Conservation (phyloP, 140 eudicot species). For the Bidens hawaiensis region DNA sequence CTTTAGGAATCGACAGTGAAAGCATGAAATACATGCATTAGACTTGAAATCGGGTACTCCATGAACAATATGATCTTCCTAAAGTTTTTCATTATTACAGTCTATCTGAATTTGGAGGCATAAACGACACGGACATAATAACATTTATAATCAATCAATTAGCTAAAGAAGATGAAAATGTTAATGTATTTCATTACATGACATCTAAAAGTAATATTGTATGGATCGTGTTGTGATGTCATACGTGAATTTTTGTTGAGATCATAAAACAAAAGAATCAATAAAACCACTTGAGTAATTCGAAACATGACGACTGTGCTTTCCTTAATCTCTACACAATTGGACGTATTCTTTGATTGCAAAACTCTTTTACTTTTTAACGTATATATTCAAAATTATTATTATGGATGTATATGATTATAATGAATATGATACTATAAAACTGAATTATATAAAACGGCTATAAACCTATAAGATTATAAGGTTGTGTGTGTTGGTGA, state of each 20-base stretch:
- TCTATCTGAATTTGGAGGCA: no score
- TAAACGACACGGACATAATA: no score
- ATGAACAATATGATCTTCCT: no score
- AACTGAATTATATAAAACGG: not conserved
- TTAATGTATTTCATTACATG: no score
- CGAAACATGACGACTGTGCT: not conserved
- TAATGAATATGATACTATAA: no score
- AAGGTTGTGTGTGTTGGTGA: not conserved
- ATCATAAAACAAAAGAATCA: not conserved
- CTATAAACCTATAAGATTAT: no score
- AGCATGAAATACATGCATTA: not conserved
- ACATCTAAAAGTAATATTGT: no score
- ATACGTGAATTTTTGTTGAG: not conserved
- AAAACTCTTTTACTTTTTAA: not conserved
- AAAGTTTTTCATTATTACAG: no score
- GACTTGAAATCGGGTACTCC: no score
- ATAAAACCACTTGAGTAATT: not conserved
- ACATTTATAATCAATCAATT: no score
- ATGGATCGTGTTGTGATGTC: not conserved
- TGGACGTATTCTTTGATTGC: not conserved
- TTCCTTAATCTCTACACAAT: not conserved
- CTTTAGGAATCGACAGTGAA: no score
- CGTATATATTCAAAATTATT: not conserved
- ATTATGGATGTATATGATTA: not conserved
- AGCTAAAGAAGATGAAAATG: no score